Base-by-base conservation (phyloP, 805 yeast species). In the Zygosaccharomyces bailii region DNA sequence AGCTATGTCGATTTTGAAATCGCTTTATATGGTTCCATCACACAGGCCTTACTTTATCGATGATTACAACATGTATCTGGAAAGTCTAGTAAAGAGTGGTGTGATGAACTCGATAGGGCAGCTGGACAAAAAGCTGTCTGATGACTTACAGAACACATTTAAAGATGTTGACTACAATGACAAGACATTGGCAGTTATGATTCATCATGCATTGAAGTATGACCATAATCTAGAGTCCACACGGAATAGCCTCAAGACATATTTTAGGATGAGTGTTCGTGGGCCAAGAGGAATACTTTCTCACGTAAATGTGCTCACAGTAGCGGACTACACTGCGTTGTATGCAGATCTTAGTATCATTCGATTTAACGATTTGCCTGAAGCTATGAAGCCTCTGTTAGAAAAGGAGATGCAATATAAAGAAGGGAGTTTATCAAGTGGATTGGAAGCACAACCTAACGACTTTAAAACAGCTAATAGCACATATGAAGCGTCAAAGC, bases 1-100 rank as follows among this genome's bases (percentile, higher is more conserved):
- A 56, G 95, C 96, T 0, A 80, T 78, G 51, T 68, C 81, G 18
- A 79, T 87, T 16, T 64, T 88, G 32, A 70, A 72, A 43, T 81
- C 89, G 2, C 69, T 87, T 37, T 73, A 80, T 39, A 77, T 78
- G 16, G 62, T 79, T 16, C 62, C 71, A 4, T 56, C 64, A 3
- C 62, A 69, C 53, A 47, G 63, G 50, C 67, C 73, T 2, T 76
- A 76, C 20, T 78, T 85, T 50, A 71, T 80, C 18, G 79, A 81
- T 52, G 85, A 86, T 29, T 71, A 84, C 49, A 86, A 87, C 66
- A 78, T 78, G 56, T 86, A 79, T 61, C 65, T 87, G 39, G 53
- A 51, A 14, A 43, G 43, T 13, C 39, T 44, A 21, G 50, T 44
- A 5, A 48, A 49, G 16, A 42, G 40, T 27, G 46, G 50, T 4